Percentiles rank a stretch among this genome's conserved stretches.
Conservation (phyloP, 225 moss, liverwort and hornwort species). For the Climacium dendroides region DNA sequence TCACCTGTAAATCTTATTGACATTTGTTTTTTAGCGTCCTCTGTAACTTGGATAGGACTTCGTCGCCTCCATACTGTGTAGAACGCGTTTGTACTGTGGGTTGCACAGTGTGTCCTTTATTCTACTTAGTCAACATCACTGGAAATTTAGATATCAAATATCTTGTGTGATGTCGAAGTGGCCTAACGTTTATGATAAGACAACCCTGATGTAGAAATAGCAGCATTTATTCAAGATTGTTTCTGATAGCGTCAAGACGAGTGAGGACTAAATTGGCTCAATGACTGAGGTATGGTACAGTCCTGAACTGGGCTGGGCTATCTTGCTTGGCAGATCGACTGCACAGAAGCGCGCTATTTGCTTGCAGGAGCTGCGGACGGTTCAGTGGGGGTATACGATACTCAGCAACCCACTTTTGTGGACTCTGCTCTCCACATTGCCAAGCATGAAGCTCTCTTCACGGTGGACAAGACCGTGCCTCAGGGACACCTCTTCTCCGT, state of each 20-base stretch:
- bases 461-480: slow-evolving; percentile 50
- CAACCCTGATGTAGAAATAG: background rate
- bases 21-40: background rate
- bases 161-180: background rate
- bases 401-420: slow-evolving; percentile 38
- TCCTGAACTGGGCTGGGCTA: background rate
- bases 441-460: slow-evolving; percentile 70
- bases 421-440: slow-evolving; percentile 35
- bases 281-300: background rate
- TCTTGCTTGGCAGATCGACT: slow-evolving; percentile 54
- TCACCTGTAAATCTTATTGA: background rate
- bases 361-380: slow-evolving; percentile 83
- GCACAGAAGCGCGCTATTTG: slow-evolving; percentile 75
- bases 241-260: background rate
- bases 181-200: background rate
- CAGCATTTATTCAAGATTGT: background rate
- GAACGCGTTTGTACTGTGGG: background rate
- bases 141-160: background rate
- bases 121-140: background rate
- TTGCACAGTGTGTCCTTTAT: too few species aligned
- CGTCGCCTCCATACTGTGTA: background rate
- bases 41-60: background rate
- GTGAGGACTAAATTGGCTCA: background rate
- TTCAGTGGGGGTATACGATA: slow-evolving; percentile 77
- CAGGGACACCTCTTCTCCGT: slow-evolving; percentile 73